A percentile compares a stretch with the other conserved stretches of the same genome.
phyloP scores from a whole-genome alignment of 1,139 yeast genomes.

The Hyphopichia wangnamkhiaoensis region DNA sequence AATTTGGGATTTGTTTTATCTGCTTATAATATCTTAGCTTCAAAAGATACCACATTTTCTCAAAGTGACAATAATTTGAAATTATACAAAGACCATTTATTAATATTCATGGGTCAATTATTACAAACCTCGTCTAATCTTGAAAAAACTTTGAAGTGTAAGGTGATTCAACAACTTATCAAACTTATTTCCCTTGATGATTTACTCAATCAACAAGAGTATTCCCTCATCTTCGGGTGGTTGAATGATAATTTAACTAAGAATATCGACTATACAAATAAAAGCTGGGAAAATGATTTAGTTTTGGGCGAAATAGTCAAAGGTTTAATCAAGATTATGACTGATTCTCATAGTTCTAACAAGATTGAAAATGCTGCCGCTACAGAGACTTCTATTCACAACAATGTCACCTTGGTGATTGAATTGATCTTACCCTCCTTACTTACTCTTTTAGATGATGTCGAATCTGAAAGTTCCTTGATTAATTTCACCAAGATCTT shows the following conservation, averaged over 20 bases:
- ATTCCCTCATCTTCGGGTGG: conserved; percentile 63
- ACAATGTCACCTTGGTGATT: conserved; percentile 40
- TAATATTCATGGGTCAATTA: conserved; percentile 65
- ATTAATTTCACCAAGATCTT: conserved; percentile 31
- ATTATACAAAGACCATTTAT: conserved; percentile 60
- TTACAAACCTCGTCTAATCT: conserved; percentile 64
- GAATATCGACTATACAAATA: conserved; percentile 39
- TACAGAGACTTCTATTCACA: conserved; percentile 7
- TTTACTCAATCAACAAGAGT: conserved; percentile 55
- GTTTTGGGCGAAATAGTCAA: conserved; percentile 40
- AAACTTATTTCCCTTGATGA: conserved; percentile 48
- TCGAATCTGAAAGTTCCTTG: conserved; percentile 15
- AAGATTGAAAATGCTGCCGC: conserved; percentile 25
- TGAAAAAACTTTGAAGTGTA: conserved; percentile 68
- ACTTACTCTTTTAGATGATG: conserved; percentile 49
- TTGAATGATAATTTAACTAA: conserved; percentile 56
- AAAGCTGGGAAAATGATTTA: conserved; percentile 33
- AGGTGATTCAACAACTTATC: conserved; percentile 65
- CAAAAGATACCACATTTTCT: conserved; percentile 2
- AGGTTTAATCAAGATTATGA: conserved; percentile 55
- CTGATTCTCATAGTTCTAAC: conserved; percentile 11
- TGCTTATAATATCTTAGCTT: conserved; percentile 23
- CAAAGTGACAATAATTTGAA: conserved; percentile 14
- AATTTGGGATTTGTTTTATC: conserved; percentile 56
- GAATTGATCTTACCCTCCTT: conserved; percentile 64